phyloP scores from a whole-genome alignment of 805 yeast species.

The Yarrowia porcina region DNA sequence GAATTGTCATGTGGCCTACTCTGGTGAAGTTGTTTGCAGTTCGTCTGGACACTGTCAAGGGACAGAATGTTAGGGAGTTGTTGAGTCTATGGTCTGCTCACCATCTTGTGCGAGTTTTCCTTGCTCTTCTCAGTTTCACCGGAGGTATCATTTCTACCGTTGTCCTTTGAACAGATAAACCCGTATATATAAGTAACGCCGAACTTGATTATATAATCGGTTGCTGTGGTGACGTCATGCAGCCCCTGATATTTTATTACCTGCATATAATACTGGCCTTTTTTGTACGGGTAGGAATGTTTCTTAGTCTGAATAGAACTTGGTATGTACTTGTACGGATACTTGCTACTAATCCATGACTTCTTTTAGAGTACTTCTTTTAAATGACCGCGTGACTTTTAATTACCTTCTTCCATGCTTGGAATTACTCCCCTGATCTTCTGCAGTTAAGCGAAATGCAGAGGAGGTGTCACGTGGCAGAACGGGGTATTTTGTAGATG shows the following conservation, averaged over 20 bases:
- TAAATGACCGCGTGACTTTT: neutral
- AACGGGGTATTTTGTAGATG: neutral
- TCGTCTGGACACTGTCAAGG: neutral
- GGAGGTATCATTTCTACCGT: neutral
- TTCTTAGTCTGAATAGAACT: too few relatives aligned
- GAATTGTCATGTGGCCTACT: constrained; percentile 10
- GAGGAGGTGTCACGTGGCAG: neutral
- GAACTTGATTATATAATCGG: neutral
- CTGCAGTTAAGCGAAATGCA: neutral
- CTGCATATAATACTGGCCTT: too few relatives aligned
- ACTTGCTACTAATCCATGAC: too few relatives aligned
- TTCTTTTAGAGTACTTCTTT: too few relatives aligned
- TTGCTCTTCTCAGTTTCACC: neutral
- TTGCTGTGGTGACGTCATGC: neutral
- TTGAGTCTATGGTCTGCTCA: constrained; percentile 7
- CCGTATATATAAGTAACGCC: neutral
- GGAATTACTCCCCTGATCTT: neutral
- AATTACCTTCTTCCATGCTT: neutral
- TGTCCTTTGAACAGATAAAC: neutral
- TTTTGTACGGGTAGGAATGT: too few relatives aligned
- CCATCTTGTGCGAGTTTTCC: constrained; percentile 3
- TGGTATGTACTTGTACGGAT: too few relatives aligned
- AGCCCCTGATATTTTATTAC: neutral
- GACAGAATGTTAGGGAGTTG: constrained; percentile 10
- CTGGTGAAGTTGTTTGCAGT: constrained; percentile 6